phyloP scores from a whole-genome alignment of 805 yeast species.

The Candida morakotiae region DNA sequence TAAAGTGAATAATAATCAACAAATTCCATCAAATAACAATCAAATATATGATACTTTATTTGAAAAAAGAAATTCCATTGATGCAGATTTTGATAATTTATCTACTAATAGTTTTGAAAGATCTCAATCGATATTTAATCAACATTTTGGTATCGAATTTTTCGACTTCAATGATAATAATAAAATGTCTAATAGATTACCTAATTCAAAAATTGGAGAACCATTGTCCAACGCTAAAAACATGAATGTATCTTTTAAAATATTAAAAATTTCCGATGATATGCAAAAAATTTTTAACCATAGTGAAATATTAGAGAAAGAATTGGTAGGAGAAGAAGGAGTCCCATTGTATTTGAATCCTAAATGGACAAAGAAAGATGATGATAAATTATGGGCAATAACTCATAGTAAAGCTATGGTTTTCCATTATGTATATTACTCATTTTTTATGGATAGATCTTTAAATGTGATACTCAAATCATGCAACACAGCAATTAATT shows the following conservation, averaged over 20 bases:
- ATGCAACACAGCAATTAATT: constrained; percentile 9
- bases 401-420: constrained; percentile 24
- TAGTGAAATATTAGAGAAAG: background rate
- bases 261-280: background rate
- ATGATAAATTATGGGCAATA: constrained; percentile 25
- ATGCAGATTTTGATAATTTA: constrained; percentile 2
- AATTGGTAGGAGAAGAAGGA: background rate
- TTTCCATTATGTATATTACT: constrained; percentile 25
- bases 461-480: constrained; percentile 20
- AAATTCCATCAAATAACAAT: background rate
- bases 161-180: background rate
- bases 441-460: constrained; percentile 35
- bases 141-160: constrained; percentile 1
- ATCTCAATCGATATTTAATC: constrained; percentile 1
- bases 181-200: background rate
- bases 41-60: background rate
- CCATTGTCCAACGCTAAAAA: constrained; percentile 7
- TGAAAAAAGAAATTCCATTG: background rate
- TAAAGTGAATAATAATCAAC: background rate
- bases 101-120: constrained; percentile 6
- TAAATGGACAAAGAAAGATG: constrained; percentile 20
- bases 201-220: constrained; percentile 1
- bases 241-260: background rate
- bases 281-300: background rate
- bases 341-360: constrained; percentile 13